These are phyloP conservation scores for Talaromyces sp. DNA, from an alignment of 2,329 filamentous ascomycete species.

Conservation along the genomic window DNA sequence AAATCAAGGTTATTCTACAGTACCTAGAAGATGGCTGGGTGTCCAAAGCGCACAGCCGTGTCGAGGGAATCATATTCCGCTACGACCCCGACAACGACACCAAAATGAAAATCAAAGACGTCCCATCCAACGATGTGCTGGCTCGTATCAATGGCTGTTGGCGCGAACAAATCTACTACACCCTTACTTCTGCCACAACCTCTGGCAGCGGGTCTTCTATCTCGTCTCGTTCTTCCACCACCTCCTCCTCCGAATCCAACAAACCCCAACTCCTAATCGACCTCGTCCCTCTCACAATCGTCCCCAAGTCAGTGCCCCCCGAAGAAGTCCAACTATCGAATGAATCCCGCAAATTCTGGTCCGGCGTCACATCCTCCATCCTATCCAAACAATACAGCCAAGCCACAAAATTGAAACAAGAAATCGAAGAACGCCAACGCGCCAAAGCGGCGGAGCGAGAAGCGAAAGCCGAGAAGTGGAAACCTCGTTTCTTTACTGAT, in stretches of 20 bases:
- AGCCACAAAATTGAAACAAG: constrained; percentile 82
- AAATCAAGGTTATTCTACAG: constrained; percentile 85
- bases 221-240: background rate
- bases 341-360: constrained; percentile 86
- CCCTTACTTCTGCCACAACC: constrained; percentile 38
- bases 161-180: constrained; percentile 69
- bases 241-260: constrained; percentile 6
- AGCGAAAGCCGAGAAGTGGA: constrained; percentile 60
- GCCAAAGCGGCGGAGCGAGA: constrained; percentile 73
- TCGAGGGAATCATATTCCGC: constrained; percentile 85
- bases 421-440: constrained; percentile 86
- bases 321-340: constrained; percentile 76
- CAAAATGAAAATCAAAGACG: constrained; percentile 76
- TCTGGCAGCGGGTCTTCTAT: constrained; percentile 6
- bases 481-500: constrained; percentile 80
- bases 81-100: constrained; percentile 85
- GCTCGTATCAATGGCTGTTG: constrained; percentile 80
- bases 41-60: constrained; percentile 82
- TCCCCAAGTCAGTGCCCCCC: constrained; percentile 75
- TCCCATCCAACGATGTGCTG: constrained; percentile 78
- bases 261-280: constrained; percentile 75
- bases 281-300: constrained; percentile 74
- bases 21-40: constrained; percentile 96
- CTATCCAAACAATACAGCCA: constrained; percentile 74
- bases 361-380: constrained; percentile 82